phyloP scores from a whole-genome alignment of 176 grass and related monocot genomes.

The Aechmea fasciata region DNA sequence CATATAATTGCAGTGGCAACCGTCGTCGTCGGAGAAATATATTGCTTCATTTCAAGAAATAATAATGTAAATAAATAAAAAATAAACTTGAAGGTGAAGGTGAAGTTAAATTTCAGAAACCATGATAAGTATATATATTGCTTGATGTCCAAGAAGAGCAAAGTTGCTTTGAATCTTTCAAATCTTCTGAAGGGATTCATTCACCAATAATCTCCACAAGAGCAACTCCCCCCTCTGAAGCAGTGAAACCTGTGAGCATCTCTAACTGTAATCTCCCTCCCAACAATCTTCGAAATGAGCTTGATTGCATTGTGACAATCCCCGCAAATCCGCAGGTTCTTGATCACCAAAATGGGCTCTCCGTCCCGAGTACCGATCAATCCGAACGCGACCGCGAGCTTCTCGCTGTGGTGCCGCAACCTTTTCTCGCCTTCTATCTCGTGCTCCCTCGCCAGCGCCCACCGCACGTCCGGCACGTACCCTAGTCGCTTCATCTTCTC shows the following conservation, averaged over 20 bases:
- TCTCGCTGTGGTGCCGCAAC: constrained; percentile 32
- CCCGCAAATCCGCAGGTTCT: constrained; percentile 27
- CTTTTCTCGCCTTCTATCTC: constrained; percentile 22
- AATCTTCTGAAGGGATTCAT: neutral
- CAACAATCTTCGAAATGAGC: constrained; percentile 12
- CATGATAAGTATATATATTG: too few relatives aligned
- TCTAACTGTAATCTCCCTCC: constrained; percentile 26
- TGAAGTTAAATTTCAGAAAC: too few relatives aligned
- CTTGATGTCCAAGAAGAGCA: too few relatives aligned
- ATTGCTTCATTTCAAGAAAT: too few relatives aligned
- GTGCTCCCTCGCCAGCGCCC: constrained; percentile 21
- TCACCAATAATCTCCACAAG: constrained; percentile 33
- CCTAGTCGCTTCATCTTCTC: constrained; percentile 23
- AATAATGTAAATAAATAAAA: too few relatives aligned
- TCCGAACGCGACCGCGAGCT: constrained; percentile 40
- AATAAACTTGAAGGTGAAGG: too few relatives aligned
- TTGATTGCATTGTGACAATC: constrained; percentile 27
- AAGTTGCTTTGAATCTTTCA: too few relatives aligned
- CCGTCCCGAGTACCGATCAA: constrained; percentile 33
- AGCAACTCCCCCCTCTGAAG: constrained; percentile 21
- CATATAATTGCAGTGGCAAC: too few relatives aligned
- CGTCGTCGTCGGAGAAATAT: too few relatives aligned
- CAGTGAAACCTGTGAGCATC: constrained; percentile 29
- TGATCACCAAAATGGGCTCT: constrained; percentile 27
- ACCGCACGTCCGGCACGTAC: constrained; percentile 27